Percentiles rank a stretch among this genome's conserved stretches.
Evolutionary conservation across 257 asterid species (phyloP).

Genomic region (Nicotiana noctiflora): DNA sequence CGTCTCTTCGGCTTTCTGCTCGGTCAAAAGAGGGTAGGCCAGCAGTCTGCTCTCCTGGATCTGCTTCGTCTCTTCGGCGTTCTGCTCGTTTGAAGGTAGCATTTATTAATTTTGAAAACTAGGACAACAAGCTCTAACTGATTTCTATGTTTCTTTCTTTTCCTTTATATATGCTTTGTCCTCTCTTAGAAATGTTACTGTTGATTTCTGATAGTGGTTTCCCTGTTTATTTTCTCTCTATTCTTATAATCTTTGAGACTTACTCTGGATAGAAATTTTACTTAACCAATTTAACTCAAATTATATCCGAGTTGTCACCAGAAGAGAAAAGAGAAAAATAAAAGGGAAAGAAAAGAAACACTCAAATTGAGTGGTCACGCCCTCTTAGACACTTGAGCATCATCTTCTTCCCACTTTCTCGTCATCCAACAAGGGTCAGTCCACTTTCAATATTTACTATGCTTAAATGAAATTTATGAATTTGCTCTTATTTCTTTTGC

Average conservation of each 20-base stretch:
- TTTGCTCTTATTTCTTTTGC: not conserved
- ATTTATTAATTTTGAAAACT: not conserved
- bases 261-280: not conserved
- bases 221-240: not conserved
- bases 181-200: not conserved
- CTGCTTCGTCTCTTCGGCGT: conserved; percentile 57
- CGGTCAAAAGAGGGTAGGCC: too few species aligned
- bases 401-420: not conserved
- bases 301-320: not conserved
- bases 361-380: not conserved
- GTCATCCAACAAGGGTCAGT: not conserved
- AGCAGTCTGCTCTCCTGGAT: conserved; percentile 43
- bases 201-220: not conserved
- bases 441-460: not conserved
- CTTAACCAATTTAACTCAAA: not conserved
- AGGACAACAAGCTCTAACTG: not conserved
- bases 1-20: conserved; percentile 56
- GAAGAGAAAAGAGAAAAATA: not conserved
- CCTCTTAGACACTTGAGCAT: not conserved
- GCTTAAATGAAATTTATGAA: not conserved
- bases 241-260: not conserved
- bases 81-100: conserved; percentile 68
- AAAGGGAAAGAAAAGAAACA: not conserved
- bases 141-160: not conserved
- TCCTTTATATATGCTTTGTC: not conserved